Base-by-base conservation (phyloP, 1,139 yeast genomes). In the Magnusiomyces tetraspermus region DNA sequence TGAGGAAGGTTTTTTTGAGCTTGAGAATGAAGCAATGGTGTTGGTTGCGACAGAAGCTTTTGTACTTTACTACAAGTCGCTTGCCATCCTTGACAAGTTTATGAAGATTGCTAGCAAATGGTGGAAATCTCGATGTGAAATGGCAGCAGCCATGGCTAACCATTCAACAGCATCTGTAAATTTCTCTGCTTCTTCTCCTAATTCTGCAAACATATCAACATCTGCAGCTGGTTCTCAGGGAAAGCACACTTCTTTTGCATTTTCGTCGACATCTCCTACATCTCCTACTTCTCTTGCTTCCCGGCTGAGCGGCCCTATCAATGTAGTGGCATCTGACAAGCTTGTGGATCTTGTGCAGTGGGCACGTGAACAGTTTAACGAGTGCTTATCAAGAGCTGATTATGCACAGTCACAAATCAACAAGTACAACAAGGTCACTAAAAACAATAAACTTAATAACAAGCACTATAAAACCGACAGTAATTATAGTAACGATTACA, bases 291-390 rank as follows among this genome's bases (percentile, higher is more conserved):
- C n/a, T n/a, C n/a, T n/a, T n/a, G n/a, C n/a, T n/a, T n/a, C n/a
- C n/a, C n/a, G n/a, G n/a, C n/a, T n/a, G n/a, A n/a, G n/a, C n/a
- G n/a, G n/a, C n/a, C n/a, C n/a, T n/a, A n/a, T n/a, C n/a, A 68
- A 68, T 49, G 60, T 63, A 11, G 63, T 67, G 4, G 71, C 75
- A 6, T 68, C 76, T 1, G 63, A 70, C 2, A 77, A 80, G 55
- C 75, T 92, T 60, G 87, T 87, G 63, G 83, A 85, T 53, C 73
- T 87, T 51, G 96, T 92, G 6, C 97, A 92, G 68, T 89, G 97
- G 96, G 81, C 87, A 10, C 77, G 97, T 56, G 90, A 85, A 54
- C 79, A 82, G 57, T 92, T 89, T 69, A 92, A 92, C 67, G 96
- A 89, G 63, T 79, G 87, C 56, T 74, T 92, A 56, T 96, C 86